Conservation (phyloP, 345 rosid species). For the Crucihimalaya himalaica region DNA sequence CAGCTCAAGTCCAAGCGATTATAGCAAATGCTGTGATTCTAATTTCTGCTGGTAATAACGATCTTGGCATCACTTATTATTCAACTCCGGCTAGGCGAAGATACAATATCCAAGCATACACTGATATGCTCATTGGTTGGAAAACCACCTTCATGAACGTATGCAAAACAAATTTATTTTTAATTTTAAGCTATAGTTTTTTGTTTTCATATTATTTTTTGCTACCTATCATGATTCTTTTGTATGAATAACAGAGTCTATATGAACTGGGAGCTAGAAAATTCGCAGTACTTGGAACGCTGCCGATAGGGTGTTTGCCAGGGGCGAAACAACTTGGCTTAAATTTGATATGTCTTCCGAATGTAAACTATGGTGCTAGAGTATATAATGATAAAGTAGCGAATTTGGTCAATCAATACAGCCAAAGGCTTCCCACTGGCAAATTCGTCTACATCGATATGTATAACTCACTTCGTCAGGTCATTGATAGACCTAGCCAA, state of each 20-base stretch:
- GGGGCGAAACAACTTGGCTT: conserved; percentile 5
- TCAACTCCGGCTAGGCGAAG: conserved; percentile 22
- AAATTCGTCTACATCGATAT: conserved; percentile 27
- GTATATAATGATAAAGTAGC: conserved; percentile 27
- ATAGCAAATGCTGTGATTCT: conserved; percentile 44
- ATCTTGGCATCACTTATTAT: conserved; percentile 57
- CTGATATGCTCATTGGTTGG: conserved; percentile 42
- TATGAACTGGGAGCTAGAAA: conserved; percentile 35
- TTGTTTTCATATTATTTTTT: not conserved
- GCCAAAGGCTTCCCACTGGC: conserved; percentile 3
- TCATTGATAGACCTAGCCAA: conserved; percentile 12
- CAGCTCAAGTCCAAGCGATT: conserved; percentile 38
- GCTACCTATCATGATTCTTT: not conserved
- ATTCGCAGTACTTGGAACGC: conserved; percentile 30
- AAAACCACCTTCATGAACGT: conserved; percentile 47
- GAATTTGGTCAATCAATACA: conserved; percentile 17
- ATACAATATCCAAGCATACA: conserved; percentile 43
- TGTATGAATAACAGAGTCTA: conserved; percentile 17
- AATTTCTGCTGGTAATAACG: conserved; percentile 51
- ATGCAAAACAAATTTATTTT: not conserved
- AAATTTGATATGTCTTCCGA: conserved; percentile 7
- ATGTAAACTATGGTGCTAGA: conserved; percentile 20
- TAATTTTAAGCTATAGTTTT: no score
- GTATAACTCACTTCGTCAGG: conserved; percentile 19
- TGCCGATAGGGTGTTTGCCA: conserved; percentile 39